A percentile compares a stretch with the other conserved stretches of the same genome.
Conservation (phyloP, 176 grass and related monocot genomes). For the Pharus latifolius region DNA sequence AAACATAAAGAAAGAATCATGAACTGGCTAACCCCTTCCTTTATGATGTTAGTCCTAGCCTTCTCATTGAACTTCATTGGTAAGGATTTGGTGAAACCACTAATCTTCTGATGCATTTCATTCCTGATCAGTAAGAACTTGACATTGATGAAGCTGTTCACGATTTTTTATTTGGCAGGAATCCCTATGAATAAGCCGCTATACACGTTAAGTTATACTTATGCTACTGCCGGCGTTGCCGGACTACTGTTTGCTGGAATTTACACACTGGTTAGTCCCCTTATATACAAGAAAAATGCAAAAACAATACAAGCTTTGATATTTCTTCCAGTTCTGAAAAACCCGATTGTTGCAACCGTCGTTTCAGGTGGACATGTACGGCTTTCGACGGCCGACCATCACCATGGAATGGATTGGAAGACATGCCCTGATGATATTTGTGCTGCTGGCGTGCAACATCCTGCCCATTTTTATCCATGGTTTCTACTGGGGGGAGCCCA, state of each 20-base stretch:
- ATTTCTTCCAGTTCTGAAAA: background rate
- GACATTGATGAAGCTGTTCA: background rate
- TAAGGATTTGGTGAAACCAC: conserved; percentile 11
- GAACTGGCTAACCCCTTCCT: conserved; percentile 70
- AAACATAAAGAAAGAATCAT: conserved; percentile 65
- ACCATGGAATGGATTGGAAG: conserved; percentile 79
- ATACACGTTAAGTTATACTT: conserved; percentile 74
- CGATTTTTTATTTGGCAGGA: conserved; percentile 43
- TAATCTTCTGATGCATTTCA: background rate
- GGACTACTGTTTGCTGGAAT: conserved; percentile 69
- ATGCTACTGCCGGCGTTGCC: conserved; percentile 54
- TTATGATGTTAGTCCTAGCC: conserved; percentile 50
- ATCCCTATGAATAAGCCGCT: conserved; percentile 81
- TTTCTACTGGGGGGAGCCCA: conserved; percentile 78
- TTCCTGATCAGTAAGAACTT: background rate
- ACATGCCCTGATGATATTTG: conserved; percentile 74
- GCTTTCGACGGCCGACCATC: conserved; percentile 36
- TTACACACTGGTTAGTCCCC: conserved; percentile 54
- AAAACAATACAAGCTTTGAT: background rate
- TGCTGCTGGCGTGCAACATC: conserved; percentile 83
- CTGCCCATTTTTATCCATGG: conserved; percentile 79
- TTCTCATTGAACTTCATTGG: conserved; percentile 65
- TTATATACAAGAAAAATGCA: background rate
- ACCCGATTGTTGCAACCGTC: background rate
- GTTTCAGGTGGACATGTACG: conserved; percentile 63